Evolutionary conservation across 352 stramenopile species (phyloP).

Genomic region (Phytophthora hibernalis): DNA sequence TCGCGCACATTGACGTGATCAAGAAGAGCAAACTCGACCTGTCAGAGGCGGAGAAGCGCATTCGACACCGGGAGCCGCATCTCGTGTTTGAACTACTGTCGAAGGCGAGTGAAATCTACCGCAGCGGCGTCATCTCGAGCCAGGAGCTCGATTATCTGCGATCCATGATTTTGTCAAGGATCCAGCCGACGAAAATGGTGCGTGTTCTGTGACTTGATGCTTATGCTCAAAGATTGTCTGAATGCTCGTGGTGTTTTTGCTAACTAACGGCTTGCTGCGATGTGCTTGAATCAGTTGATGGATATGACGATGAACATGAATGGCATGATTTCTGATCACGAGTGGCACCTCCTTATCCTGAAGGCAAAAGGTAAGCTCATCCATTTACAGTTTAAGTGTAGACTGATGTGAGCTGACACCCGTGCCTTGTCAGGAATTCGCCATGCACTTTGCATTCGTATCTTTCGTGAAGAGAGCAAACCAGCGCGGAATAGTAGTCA

Average conservation of each 20-base stretch:
- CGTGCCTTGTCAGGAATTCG: constrained; percentile 59
- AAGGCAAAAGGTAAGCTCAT: constrained; percentile 72
- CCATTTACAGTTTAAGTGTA: background rate
- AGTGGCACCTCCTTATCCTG: constrained; percentile 86
- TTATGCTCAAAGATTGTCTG: constrained; percentile 1
- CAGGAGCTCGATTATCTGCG: constrained; percentile 81
- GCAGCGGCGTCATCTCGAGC: constrained; percentile 78
- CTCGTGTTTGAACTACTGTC: constrained; percentile 83
- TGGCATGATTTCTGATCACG: constrained; percentile 86
- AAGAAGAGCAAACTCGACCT: constrained; percentile 85
- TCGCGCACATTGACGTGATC: constrained; percentile 83
- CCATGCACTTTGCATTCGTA: constrained; percentile 78
- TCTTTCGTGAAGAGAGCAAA: constrained; percentile 74
- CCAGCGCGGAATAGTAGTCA: constrained; percentile 60
- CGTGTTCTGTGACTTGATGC: constrained; percentile 2
- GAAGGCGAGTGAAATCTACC: constrained; percentile 88
- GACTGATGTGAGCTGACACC: background rate
- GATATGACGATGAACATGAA: constrained; percentile 89
- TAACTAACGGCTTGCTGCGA: constrained; percentile 11
- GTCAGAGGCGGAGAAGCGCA: constrained; percentile 82
- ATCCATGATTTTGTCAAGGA: constrained; percentile 79
- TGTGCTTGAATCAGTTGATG: constrained; percentile 51
- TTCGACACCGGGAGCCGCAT: constrained; percentile 84
- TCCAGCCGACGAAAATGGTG: constrained; percentile 88
- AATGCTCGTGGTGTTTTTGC: background rate